Evolutionary conservation across 2,329 filamentous ascomycete species (phyloP).

Genomic region (Leptoxyphium fumago): DNA sequence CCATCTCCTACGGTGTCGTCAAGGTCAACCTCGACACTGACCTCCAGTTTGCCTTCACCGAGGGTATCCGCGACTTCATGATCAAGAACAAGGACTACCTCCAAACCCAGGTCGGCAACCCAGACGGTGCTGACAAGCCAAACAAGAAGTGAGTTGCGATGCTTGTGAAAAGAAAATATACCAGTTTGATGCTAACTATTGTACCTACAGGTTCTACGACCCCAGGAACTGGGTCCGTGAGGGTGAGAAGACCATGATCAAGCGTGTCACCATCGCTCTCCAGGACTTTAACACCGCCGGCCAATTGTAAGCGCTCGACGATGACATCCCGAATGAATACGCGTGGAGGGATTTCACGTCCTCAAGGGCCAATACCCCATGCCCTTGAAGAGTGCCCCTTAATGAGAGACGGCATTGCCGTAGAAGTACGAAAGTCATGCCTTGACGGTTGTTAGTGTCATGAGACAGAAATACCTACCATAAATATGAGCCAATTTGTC

Average conservation of each 20-base stretch:
- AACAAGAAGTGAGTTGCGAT: slow-evolving; percentile 66
- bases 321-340: not conserved
- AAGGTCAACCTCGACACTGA: slow-evolving; percentile 99
- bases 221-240: slow-evolving; percentile 90
- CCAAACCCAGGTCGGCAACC: slow-evolving; percentile 76
- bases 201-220: slow-evolving; percentile 34
- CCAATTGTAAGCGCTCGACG: slow-evolving; percentile 44
- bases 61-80: slow-evolving; percentile 88
- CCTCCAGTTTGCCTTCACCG: slow-evolving; percentile 86
- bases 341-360: too few relatives aligned
- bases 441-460: too few relatives aligned
- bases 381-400: too few relatives aligned
- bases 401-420: too few relatives aligned
- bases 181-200: slow-evolving; percentile 16
- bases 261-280: slow-evolving; percentile 65
- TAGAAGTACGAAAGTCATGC: too few relatives aligned
- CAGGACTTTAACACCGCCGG: slow-evolving; percentile 80
- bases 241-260: slow-evolving; percentile 93
- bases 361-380: too few relatives aligned
- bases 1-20: slow-evolving; percentile 86
- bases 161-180: too few relatives aligned
- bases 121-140: slow-evolving; percentile 89
- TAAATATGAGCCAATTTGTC: too few relatives aligned
- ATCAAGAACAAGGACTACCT: slow-evolving; percentile 93
- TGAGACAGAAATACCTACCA: too few relatives aligned